These are phyloP conservation scores for Acanthamoeba rhysodes DNA, from an alignment of 208 protist species.

Conservation along the genomic window DNA sequence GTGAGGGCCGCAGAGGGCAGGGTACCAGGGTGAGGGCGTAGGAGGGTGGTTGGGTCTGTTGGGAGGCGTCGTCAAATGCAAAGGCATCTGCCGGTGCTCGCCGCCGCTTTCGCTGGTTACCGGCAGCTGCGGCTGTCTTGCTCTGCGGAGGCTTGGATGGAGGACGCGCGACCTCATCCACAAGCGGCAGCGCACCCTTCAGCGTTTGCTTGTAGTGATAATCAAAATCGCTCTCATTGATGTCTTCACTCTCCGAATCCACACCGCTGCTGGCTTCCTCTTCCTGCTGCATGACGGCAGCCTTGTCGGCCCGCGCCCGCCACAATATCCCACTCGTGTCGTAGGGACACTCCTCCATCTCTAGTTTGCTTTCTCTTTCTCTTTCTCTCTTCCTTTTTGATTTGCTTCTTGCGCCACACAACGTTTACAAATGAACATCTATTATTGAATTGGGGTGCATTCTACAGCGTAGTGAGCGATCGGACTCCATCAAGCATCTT, in stretches of 20 bases:
- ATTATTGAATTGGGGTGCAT: background rate
- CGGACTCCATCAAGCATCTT: background rate
- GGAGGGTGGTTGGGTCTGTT: background rate
- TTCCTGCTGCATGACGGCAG: background rate
- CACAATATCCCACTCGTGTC: background rate
- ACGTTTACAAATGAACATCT: background rate
- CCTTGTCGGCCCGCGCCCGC: conserved; percentile 24
- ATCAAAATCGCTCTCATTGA: background rate
- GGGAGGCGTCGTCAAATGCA: conserved; percentile 27
- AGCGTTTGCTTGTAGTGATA: background rate
- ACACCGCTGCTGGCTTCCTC: background rate
- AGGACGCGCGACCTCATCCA: background rate
- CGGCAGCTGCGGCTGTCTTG: background rate
- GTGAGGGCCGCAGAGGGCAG: background rate
- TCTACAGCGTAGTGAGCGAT: background rate
- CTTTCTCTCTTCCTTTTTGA: background rate
- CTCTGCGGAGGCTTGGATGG: background rate
- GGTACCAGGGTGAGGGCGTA: background rate
- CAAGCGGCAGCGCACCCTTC: background rate
- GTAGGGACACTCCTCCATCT: background rate
- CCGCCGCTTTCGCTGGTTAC: background rate
- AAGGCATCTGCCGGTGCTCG: background rate
- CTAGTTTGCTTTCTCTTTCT: background rate
- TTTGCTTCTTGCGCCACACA: background rate
- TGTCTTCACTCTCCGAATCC: background rate